Base-by-base conservation (phyloP, 495 filamentous ascomycete genomes). In the Aspergillus wentii region DNA sequence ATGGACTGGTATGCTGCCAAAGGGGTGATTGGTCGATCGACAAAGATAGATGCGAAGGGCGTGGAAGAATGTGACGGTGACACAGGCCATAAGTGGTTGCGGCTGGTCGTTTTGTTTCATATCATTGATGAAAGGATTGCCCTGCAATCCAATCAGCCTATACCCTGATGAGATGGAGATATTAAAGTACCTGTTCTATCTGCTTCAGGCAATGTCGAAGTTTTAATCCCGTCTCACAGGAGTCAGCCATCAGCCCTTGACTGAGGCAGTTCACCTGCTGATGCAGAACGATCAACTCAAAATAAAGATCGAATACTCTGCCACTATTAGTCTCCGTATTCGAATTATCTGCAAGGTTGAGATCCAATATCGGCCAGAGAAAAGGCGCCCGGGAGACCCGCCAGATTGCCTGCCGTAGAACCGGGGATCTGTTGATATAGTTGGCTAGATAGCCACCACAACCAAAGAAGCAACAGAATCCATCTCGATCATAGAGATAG, bases 391-490 rank as follows among this genome's bases (percentile, higher is more conserved):
- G 44, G 11, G 44, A 43, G 5, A 36, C 33, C 4, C 18, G 15
- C 44, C 44, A 48, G 8, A 48, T 35, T 23, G 27, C 39, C 0
- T 20, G 38, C 17, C 28, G 17, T 15, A 18, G 34, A 1, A 29
- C 29, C 5, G 34, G 9, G 13, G 34, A 8, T 4, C 14, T 27
- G 20, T 35, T 42, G 16, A 48, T 20, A 35, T 29, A 33, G 9
- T 19, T 15, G 1, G 44, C 39, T 5, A 48, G 39, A 5, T 31
- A 28, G 8, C 44, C 44, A n/a, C 44, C 44, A 13, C 44, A 43
- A 5, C 39, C 39, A 13, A 48, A 43, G 15, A 48, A 48, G n/a
- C 34, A 25, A 31, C 44, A 48, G 18, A 38, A 48, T 2, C 44
- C 39, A 11, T 48, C 44, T 15, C 44, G 38, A 15, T 48, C 39